phyloP scores from a whole-genome alignment of 495 filamentous ascomycete species.

The Hyaloscypha variabilis region DNA sequence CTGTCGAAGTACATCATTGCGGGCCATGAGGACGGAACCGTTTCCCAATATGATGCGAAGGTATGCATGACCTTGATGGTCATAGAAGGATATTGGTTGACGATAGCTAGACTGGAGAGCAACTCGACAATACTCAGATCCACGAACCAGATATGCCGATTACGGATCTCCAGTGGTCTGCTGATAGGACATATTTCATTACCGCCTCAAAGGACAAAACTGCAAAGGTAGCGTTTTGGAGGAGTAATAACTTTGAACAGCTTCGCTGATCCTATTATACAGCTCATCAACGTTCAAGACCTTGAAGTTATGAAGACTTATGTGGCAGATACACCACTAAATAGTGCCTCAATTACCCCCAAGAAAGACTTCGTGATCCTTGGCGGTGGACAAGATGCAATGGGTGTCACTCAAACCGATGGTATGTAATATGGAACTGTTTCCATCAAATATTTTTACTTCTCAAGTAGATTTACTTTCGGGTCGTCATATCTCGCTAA shows the following conservation, averaged over 20 bases:
- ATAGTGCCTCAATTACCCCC: constrained; percentile 88
- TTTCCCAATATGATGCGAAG: constrained; percentile 96
- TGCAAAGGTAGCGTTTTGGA: constrained; percentile 66
- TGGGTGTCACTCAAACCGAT: constrained; percentile 88
- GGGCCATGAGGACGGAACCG: constrained; percentile 92
- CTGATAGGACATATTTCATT: constrained; percentile 95
- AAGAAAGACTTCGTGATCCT: constrained; percentile 98
- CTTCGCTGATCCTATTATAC: constrained; percentile 9
- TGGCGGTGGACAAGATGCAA: constrained; percentile 95
- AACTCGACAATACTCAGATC: constrained; percentile 72
- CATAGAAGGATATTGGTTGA: constrained; percentile 15
- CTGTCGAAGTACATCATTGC: constrained; percentile 92
- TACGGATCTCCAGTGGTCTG: constrained; percentile 92
- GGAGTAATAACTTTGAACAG: constrained; percentile 8
- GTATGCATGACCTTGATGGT: constrained; percentile 40
- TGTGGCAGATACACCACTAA: constrained; percentile 90
- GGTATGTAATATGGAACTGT: not conserved
- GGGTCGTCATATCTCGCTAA: not conserved
- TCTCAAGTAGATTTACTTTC: not conserved
- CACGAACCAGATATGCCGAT: constrained; percentile 85
- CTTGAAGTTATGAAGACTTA: constrained; percentile 94
- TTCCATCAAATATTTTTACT: not conserved
- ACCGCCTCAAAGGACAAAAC: constrained; percentile 97
- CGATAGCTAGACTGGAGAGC: constrained; percentile 68
- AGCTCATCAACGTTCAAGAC: constrained; percentile 79